These are phyloP conservation scores for Malassezia yamatoensis DNA, from an alignment of 1,284 basidiomycete genomes.

Conservation along the genomic window DNA sequence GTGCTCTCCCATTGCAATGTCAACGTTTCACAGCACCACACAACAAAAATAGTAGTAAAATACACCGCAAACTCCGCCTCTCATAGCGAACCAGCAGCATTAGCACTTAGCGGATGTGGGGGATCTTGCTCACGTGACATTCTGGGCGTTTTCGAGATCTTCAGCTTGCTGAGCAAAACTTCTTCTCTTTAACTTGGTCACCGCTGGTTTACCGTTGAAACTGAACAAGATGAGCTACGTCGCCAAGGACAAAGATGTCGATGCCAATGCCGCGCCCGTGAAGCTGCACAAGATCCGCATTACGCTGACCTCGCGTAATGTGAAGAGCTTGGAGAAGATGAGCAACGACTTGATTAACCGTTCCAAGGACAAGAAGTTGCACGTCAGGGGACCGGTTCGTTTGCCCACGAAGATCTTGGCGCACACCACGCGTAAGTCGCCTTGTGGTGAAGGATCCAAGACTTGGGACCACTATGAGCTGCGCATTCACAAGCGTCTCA, in stretches of 20 bases:
- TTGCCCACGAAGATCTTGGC: conserved; percentile 97
- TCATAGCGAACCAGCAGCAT: too few relatives aligned
- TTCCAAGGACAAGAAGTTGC: conserved; percentile 99
- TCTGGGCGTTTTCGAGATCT: too few relatives aligned
- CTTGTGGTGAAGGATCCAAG: conserved; percentile 92
- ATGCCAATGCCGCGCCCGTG: conserved; percentile 62
- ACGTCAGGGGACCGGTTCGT: conserved; percentile 96
- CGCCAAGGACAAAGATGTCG: conserved; percentile 88
- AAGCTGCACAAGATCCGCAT: conserved; percentile 99
- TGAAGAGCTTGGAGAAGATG: conserved; percentile 97
- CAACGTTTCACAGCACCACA: too few relatives aligned
- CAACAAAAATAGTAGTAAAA: too few relatives aligned
- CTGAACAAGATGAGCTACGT: conserved; percentile 87
- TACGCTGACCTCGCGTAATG: conserved; percentile 94
- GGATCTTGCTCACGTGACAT: too few relatives aligned
- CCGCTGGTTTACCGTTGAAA: conserved; percentile 50
- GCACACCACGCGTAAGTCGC: conserved; percentile 76
- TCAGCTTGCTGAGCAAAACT: too few relatives aligned
- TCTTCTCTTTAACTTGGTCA: conserved; percentile 46
- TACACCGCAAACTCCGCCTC: too few relatives aligned
- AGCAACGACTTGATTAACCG: conserved; percentile 84
- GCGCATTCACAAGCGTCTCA: conserved; percentile 98
- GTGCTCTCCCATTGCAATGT: too few relatives aligned
- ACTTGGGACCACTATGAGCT: conserved; percentile 99
- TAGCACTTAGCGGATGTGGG: too few relatives aligned